These are phyloP conservation scores for Zygoascus ofunaensis DNA, from an alignment of 805 yeast genomes.

Conservation along the genomic window DNA sequence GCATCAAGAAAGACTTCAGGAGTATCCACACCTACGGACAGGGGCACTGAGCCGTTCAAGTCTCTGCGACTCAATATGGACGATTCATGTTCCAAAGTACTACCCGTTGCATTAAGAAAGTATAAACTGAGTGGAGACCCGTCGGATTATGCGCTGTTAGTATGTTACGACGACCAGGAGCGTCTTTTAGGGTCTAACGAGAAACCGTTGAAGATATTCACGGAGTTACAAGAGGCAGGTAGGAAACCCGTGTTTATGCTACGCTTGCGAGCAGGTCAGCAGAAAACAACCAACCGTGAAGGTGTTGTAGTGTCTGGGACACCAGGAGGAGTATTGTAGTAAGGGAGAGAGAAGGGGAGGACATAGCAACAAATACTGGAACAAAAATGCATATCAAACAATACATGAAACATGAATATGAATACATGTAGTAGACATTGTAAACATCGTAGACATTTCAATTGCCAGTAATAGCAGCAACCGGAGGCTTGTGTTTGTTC, in stretches of 20 bases:
- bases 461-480: neutral
- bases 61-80: slow-evolving; percentile 79
- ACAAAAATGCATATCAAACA: neutral
- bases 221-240: slow-evolving; percentile 77
- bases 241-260: slow-evolving; percentile 88
- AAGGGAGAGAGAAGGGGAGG: too few relatives aligned
- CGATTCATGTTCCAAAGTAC: slow-evolving; percentile 80
- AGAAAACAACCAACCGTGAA: slow-evolving; percentile 8
- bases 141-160: slow-evolving; percentile 79
- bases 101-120: slow-evolving; percentile 81
- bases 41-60: slow-evolving; percentile 56
- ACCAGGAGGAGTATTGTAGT: slow-evolving; percentile 21
- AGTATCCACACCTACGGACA: neutral
- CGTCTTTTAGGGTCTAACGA: slow-evolving; percentile 75
- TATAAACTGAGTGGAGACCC: slow-evolving; percentile 76
- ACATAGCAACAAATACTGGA: too few relatives aligned
- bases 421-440: neutral
- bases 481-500: slow-evolving; percentile 19
- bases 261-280: slow-evolving; percentile 57
- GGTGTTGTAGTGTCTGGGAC: slow-evolving; percentile 18
- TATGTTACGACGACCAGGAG: slow-evolving; percentile 87
- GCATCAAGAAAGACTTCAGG: neutral
- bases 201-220: slow-evolving; percentile 77
- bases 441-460: neutral
- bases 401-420: too few relatives aligned